Evolutionary conservation across 352 stramenopile genomes (phyloP), one percentile per base, ranked within the genome.

Genomic region (Pythium aristosporum): DNA sequence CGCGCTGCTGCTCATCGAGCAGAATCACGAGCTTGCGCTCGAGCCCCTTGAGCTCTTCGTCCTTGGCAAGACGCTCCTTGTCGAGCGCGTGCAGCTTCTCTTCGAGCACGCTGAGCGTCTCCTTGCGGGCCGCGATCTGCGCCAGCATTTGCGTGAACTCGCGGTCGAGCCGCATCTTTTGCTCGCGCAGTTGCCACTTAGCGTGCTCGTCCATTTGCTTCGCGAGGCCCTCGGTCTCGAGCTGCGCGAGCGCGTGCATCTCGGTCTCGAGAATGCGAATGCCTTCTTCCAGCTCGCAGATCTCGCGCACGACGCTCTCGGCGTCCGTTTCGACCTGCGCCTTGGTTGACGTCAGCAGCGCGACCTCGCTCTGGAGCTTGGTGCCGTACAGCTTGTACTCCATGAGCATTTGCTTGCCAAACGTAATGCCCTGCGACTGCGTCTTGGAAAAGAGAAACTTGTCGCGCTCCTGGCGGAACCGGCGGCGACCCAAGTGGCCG

Each of bases 331-430:
- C 94, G 20, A 93, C 79, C 37, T 89, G 80, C 4, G 82, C 67
- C 59, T 98, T 98, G 57, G 97, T 92, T 21, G 89, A 71, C 6
- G 85, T 87, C 3, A 99, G 80, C 51, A 98, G 57, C 36, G 87
- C 85, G 0, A 98, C 85, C 65, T 99, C 95, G 41, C 85, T 97
- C 69, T 99, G 94, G 21, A 99, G 75, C 60, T 96, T 92, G 32
- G 92, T 98, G 10, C 89, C 95, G 62, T 96, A 90, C 7, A 98
- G 76, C 69, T 98, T 98, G 85, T 98, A 97, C 78, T 98, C 93
- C 13, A 98, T 68, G n/a, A 99, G 81, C 77, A 98, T 96, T 72
- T 99, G 93, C 59, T 97, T 92, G 41, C 93, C 96, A 63, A 98
- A 96, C 63, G 97, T 87, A 65, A 99, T 97, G 15, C 94, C 92